Conservation (phyloP, 2,329 filamentous ascomycete species). For the Cordyceps farinosa region DNA sequence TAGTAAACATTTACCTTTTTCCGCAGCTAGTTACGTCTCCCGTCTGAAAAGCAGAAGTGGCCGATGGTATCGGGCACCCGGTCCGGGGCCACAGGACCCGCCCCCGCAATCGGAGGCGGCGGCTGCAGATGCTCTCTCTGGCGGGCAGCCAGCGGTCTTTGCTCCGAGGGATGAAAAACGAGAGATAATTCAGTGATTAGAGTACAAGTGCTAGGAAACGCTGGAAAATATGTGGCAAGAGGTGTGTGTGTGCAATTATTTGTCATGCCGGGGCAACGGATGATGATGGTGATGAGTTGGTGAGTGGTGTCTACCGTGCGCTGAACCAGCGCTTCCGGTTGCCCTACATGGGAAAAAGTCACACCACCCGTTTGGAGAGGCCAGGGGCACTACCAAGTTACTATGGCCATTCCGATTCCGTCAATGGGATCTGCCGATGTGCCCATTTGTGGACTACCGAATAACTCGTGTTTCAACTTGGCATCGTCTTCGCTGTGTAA, state of each 20-base stretch:
- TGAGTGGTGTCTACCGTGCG: background rate
- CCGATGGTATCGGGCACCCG: background rate
- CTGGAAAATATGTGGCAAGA: background rate
- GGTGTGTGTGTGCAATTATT: background rate
- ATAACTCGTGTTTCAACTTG: too few species aligned
- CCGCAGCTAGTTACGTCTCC: background rate
- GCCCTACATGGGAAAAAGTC: background rate
- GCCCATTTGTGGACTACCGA: too few species aligned
- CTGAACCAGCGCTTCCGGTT: background rate
- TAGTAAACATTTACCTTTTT: too few species aligned
- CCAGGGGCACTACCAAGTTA: too few species aligned
- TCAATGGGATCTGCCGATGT: too few species aligned
- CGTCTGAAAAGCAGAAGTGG: background rate
- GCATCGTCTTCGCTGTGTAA: too few species aligned
- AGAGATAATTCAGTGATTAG: background rate
- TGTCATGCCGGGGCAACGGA: background rate
- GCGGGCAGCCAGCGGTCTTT: background rate
- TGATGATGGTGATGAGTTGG: background rate
- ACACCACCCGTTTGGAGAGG: too few species aligned
- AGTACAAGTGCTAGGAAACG: background rate
- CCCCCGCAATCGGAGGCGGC: conserved; percentile 9
- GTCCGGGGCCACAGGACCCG: background rate
- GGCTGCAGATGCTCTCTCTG: background rate
- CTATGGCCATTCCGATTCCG: too few species aligned
- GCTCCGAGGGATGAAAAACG: background rate